Conservation (phyloP, 208 protist species). For the Endotrypanum monterogeii region DNA sequence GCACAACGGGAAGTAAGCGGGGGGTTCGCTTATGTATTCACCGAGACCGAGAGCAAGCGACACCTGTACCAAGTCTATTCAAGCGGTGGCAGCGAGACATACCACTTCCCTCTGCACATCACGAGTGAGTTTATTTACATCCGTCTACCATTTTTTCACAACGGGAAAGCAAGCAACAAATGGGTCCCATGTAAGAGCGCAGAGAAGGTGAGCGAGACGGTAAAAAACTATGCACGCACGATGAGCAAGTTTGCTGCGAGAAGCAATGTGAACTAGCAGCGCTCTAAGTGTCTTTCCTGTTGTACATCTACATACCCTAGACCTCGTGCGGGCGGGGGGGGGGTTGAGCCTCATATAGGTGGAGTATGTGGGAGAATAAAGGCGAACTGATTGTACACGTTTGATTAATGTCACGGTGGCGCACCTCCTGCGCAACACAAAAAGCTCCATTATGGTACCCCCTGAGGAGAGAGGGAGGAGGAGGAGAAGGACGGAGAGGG, state of each 20-base stretch:
- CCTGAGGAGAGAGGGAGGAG: no score
- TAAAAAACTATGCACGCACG: constrained; percentile 65
- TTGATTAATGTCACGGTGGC: not conserved
- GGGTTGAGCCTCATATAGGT: not conserved
- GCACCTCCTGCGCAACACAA: not conserved
- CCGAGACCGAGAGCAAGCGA: constrained; percentile 51
- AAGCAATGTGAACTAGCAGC: not conserved
- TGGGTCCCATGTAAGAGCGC: constrained; percentile 82
- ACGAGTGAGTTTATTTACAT: constrained; percentile 70
- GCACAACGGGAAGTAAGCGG: constrained; percentile 40
- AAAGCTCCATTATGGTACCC: not conserved
- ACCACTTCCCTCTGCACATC: constrained; percentile 80
- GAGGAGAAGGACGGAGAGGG: not conserved
- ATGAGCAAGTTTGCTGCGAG: constrained; percentile 17
- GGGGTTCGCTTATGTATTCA: constrained; percentile 76
- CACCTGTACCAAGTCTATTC: constrained; percentile 71
- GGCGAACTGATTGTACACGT: not conserved
- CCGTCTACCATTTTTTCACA: constrained; percentile 53
- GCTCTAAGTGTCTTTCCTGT: not conserved
- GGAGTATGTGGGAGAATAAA: not conserved
- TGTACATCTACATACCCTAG: not conserved
- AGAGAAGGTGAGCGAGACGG: constrained; percentile 75
- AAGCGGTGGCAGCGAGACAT: constrained; percentile 41
- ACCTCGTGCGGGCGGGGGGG: not conserved
- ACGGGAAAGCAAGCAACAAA: constrained; percentile 35